These are phyloP conservation scores for Rhodocollybia butyracea DNA, from an alignment of 768 basidiomycete genomes.

Conservation along the genomic window DNA sequence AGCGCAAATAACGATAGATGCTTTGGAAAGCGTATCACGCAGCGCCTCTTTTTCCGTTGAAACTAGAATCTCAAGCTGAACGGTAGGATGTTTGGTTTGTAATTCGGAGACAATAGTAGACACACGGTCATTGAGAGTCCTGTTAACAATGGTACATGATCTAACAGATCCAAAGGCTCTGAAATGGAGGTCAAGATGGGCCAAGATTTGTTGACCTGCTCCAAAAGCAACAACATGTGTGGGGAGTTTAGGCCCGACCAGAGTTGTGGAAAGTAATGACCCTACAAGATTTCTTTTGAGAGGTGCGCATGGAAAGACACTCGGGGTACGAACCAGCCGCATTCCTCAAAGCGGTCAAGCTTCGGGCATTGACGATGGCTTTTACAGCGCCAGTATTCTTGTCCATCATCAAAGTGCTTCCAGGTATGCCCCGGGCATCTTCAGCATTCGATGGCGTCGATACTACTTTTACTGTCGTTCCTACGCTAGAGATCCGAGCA, in stretches of 20 bases:
- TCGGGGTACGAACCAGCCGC: constrained; percentile 56
- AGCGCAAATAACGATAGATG: constrained; percentile 69
- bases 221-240: constrained; percentile 60
- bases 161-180: constrained; percentile 52
- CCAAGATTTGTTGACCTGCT: constrained; percentile 66
- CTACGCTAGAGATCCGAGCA: constrained; percentile 48
- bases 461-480: constrained; percentile 79
- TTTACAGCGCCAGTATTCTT: constrained; percentile 65
- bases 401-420: constrained; percentile 72
- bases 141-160: constrained; percentile 60
- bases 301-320: neutral
- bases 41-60: constrained; percentile 2
- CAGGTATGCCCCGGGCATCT: constrained; percentile 62
- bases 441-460: constrained; percentile 53
- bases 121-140: constrained; percentile 51
- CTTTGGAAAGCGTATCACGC: constrained; percentile 27
- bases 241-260: constrained; percentile 44
- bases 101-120: constrained; percentile 30
- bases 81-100: constrained; percentile 12
- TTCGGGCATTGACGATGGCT: constrained; percentile 75
- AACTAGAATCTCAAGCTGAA: neutral
- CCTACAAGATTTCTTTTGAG: constrained; percentile 33
- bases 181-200: constrained; percentile 63
- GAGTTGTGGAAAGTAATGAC: constrained; percentile 61
- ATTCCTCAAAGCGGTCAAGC: constrained; percentile 76